These are phyloP conservation scores for Dichomitus squalens DNA, from an alignment of 1,284 basidiomycete species.

Conservation along the genomic window DNA sequence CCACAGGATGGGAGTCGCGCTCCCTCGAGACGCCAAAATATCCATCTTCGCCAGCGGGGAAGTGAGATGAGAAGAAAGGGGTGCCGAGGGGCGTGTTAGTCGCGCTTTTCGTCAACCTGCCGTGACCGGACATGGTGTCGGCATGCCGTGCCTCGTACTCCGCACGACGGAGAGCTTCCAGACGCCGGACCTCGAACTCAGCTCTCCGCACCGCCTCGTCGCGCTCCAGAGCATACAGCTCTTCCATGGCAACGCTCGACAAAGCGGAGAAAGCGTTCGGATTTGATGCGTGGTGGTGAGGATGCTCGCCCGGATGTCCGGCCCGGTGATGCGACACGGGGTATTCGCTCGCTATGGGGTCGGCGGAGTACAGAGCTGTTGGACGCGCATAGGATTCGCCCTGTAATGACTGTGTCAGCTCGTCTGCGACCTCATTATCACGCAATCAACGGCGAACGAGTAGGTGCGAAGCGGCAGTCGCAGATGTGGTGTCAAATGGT, in stretches of 20 bases:
- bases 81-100: constrained; percentile 69
- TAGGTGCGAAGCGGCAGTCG: background rate
- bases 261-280: constrained; percentile 72
- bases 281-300: constrained; percentile 32
- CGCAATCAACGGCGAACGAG: constrained; percentile 5
- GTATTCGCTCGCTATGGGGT: constrained; percentile 42
- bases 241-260: constrained; percentile 82
- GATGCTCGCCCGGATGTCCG: constrained; percentile 24
- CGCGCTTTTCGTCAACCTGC: constrained; percentile 58
- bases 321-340: constrained; percentile 28
- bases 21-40: constrained; percentile 48
- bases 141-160: constrained; percentile 70
- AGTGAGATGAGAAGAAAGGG: constrained; percentile 40
- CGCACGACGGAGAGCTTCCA: constrained; percentile 78
- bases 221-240: constrained; percentile 84
- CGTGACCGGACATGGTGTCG: constrained; percentile 52
- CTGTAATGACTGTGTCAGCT: constrained; percentile 34
- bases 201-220: constrained; percentile 82
- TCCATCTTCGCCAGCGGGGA: constrained; percentile 35
- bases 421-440: constrained; percentile 2
- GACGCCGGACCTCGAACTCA: constrained; percentile 82
- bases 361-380: constrained; percentile 54
- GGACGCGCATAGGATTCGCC: constrained; percentile 71
- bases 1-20: constrained; percentile 30
- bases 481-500: constrained; percentile 1